Evolutionary conservation across 208 protist genomes (phyloP), one percentile per base, ranked within the genome.

Genomic region (Balamuthia mandrillaris): DNA sequence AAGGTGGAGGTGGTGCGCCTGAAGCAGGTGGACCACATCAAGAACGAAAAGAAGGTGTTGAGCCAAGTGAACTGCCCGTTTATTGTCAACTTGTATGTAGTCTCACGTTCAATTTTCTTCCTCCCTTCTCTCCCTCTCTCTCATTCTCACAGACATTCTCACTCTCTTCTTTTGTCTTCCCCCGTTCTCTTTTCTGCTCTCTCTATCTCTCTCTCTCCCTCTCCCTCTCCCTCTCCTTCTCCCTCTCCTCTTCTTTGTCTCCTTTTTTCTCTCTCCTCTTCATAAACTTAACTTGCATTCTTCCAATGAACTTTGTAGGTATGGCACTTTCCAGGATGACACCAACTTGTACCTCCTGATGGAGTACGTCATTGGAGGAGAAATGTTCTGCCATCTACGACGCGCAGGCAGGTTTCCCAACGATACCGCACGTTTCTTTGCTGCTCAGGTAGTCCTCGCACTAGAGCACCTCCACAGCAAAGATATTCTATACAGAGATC

Each of bases 41-140:
- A 97, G 54, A 93, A 92, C 18, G 97, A 99, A 87, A 96, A 96
- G 74, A 72, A 81, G 21, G 89, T 95, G 58, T 77, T 97, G 21
- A 41, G 74, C 4, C 41, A 85, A 1, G 70, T 95, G 27, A 45
- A 88, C 56, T 94, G 94, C 78, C 94, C 94, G 10, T 96, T 95
- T 47, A 94, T 96, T 84, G 91, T 95, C 21, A 91, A 88, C 54
- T 45, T 95, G 47, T 90, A 88, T 44, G 79, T 65, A 21, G 44
- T 24, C n/a, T n/a, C n/a, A n/a, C 24, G n/a, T 5, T 4, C 31
- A 33, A 18, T 7, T 27, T 60, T 27, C 6, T 27, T 16, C 9
- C 10, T n/a, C n/a, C 60, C 60, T 21, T 27, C 3, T 27, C 7
- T 68, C 12, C 24, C 60, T n/a, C 18, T 16, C 3, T 7, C 35